Percentiles rank a stretch among this genome's conserved stretches.
phyloP scores from a whole-genome alignment of 768 basidiomycete species.

The Tylopilus balloui region DNA sequence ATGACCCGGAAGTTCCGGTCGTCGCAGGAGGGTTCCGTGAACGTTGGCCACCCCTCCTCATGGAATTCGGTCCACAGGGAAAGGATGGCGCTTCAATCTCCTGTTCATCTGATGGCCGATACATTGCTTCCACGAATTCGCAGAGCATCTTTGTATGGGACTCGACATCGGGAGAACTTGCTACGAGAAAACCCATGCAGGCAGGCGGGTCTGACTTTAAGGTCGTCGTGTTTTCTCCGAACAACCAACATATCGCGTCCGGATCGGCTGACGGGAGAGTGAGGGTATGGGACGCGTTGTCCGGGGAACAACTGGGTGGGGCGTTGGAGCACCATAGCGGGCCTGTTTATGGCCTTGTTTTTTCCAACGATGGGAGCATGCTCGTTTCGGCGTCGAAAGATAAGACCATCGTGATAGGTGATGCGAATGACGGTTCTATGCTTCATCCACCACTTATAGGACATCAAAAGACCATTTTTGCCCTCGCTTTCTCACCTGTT shows the following conservation, averaged over 20 bases:
- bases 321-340: conserved; percentile 19
- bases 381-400: conserved; percentile 28
- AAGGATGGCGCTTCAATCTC: conserved; percentile 17
- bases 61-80: conserved; percentile 22
- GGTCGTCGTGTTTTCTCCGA: conserved; percentile 27
- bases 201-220: conserved; percentile 12
- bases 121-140: conserved; percentile 25
- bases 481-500: conserved; percentile 29
- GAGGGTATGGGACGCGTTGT: conserved; percentile 26
- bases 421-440: conserved; percentile 13
- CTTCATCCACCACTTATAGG: conserved; percentile 16
- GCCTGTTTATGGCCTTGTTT: conserved; percentile 25
- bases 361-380: conserved; percentile 25
- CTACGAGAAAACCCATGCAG: conserved; percentile 15
- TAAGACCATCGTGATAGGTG: conserved; percentile 27
- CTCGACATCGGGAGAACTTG: conserved; percentile 26
- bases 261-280: conserved; percentile 21
- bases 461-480: conserved; percentile 25
- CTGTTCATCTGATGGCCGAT: conserved; percentile 26
- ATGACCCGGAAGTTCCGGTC: conserved; percentile 19
- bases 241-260: conserved; percentile 24
- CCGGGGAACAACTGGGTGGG: conserved; percentile 16
- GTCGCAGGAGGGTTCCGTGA: conserved; percentile 29
- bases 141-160: conserved; percentile 24
- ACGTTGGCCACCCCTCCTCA: conserved; percentile 31